phyloP scores from a whole-genome alignment of 768 basidiomycete genomes.

The Serendipita sp. region DNA sequence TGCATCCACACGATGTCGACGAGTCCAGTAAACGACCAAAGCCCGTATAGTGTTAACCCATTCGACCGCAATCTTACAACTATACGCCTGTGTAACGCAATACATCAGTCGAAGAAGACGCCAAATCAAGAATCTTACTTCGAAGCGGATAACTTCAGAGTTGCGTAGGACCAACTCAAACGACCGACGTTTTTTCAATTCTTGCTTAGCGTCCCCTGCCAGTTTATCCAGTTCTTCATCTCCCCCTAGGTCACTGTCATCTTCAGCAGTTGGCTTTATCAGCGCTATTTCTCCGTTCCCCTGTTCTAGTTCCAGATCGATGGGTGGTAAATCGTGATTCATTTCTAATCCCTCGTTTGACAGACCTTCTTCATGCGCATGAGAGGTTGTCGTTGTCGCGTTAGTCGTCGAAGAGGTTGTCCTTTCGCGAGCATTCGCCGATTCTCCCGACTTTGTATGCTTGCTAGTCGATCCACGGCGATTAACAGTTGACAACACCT shows the following conservation, averaged over 20 bases:
- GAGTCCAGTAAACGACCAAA: conserved; percentile 64
- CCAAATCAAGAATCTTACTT: conserved; percentile 33
- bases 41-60: conserved; percentile 69
- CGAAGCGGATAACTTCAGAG: conserved; percentile 56
- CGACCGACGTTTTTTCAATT: conserved; percentile 41
- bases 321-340: neutral
- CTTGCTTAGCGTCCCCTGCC: conserved; percentile 26
- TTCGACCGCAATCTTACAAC: conserved; percentile 50
- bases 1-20: conserved; percentile 58
- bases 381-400: neutral
- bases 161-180: conserved; percentile 64
- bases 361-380: neutral
- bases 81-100: conserved; percentile 35
- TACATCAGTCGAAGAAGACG: neutral
- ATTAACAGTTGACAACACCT: conserved; percentile 7
- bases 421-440: neutral
- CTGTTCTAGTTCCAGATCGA: conserved; percentile 10
- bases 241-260: conserved; percentile 52
- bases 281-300: conserved; percentile 20
- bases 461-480: neutral
- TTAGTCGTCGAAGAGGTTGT: neutral
- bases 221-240: conserved; percentile 29
- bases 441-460: neutral
- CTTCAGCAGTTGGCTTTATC: conserved; percentile 28
- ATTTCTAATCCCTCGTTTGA: conserved; percentile 5